Evolutionary conservation across 768 basidiomycete genomes (phyloP).

Genomic region (Astraeus odoratus): DNA sequence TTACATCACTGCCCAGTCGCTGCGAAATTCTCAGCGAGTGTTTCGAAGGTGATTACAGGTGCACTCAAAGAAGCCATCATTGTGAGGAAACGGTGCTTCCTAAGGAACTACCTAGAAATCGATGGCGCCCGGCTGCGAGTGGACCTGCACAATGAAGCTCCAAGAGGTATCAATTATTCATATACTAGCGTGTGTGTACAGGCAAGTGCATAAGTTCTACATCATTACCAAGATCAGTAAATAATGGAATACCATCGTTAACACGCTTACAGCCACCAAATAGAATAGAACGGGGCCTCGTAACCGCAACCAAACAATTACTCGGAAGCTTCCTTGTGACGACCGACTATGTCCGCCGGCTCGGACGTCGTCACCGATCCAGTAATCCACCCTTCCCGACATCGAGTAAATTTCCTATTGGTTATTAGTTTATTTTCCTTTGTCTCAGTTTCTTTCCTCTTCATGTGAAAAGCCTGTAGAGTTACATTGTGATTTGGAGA

Average conservation of each 20-base stretch:
- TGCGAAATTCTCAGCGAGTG: constrained; percentile 67
- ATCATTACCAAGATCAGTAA: not conserved
- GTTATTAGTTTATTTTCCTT: no score
- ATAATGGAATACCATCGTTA: not conserved
- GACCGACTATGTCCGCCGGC: no score
- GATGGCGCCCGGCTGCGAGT: not conserved
- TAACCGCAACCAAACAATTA: constrained; percentile 61
- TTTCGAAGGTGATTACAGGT: constrained; percentile 87
- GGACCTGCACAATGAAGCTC: not conserved
- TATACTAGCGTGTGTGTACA: constrained; percentile 86
- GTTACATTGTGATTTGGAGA: no score
- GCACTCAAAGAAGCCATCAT: constrained; percentile 87
- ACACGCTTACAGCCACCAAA: constrained; percentile 43
- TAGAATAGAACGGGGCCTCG: constrained; percentile 82
- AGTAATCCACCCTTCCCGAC: no score
- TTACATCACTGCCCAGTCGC: constrained; percentile 61
- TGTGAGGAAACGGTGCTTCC: constrained; percentile 78
- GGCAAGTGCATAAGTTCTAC: constrained; percentile 83
- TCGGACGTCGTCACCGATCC: no score
- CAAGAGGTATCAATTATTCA: constrained; percentile 73
- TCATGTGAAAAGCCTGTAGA: no score
- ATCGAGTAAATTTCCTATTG: no score
- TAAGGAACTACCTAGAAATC: constrained; percentile 55
- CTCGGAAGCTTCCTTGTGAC: no score
- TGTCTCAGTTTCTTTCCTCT: no score